Evolutionary conservation across 2,329 filamentous ascomycete genomes (phyloP).

Genomic region (Cryphonectria japonica): DNA sequence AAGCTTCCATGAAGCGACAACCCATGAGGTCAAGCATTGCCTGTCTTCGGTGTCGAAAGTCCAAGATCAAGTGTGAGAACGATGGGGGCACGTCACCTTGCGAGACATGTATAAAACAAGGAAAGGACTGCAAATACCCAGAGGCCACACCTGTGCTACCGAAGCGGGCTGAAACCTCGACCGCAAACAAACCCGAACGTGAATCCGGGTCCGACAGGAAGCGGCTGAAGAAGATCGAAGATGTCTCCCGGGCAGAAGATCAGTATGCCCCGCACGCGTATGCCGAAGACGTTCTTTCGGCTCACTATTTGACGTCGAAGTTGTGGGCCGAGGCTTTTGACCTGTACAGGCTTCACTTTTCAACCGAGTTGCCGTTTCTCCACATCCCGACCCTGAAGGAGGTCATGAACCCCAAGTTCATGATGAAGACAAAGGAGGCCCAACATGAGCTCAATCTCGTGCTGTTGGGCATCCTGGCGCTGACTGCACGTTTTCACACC

Average conservation of each 20-base stretch:
- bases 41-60: conserved; percentile 74
- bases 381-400: conserved; percentile 67
- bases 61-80: conserved; percentile 89
- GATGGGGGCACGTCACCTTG: conserved; percentile 72
- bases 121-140: conserved; percentile 75
- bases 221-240: conserved; percentile 49
- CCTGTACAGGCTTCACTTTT: conserved; percentile 72
- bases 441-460: conserved; percentile 59
- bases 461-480: conserved; percentile 67
- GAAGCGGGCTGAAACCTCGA: conserved; percentile 42
- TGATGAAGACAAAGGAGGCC: conserved; percentile 41
- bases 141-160: conserved; percentile 46
- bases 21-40: conserved; percentile 79
- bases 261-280: conserved; percentile 41
- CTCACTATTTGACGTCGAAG: conserved; percentile 63
- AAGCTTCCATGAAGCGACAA: conserved; percentile 49
- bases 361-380: conserved; percentile 72
- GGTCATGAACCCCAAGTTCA: conserved; percentile 49
- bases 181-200: conserved; percentile 45
- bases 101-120: conserved; percentile 72
- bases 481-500: conserved; percentile 71
- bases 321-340: conserved; percentile 72
- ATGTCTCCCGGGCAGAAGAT: conserved; percentile 45
- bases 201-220: conserved; percentile 55
- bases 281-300: conserved; percentile 64